Evolutionary conservation across 2,329 filamentous ascomycete species (phyloP).

Genomic region (Fusarium dimerum): DNA sequence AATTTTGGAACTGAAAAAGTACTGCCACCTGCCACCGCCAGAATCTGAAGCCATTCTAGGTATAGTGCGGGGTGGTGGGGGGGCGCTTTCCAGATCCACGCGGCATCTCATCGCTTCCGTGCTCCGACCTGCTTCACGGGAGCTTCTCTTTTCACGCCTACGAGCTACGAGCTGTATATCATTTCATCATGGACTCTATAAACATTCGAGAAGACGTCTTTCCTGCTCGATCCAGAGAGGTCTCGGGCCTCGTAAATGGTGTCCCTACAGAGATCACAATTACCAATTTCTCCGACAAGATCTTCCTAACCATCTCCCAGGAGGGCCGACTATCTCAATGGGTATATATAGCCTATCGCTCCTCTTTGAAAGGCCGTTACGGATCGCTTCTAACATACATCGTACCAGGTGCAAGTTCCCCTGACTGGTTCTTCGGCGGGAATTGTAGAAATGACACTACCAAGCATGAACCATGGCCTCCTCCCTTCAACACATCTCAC

Average conservation of each 20-base stretch:
- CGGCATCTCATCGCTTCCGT: conserved; percentile 1
- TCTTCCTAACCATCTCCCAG: conserved; percentile 87
- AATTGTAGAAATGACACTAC: conserved; percentile 60
- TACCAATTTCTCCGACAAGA: conserved; percentile 83
- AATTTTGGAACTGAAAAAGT: conserved; percentile 37
- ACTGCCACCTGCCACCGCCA: conserved; percentile 41
- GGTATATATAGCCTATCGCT: conserved; percentile 62
- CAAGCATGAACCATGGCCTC: conserved; percentile 45
- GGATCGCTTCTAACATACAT: conserved; percentile 2
- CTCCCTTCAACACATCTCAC: conserved; percentile 82
- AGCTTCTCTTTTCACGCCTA: background rate
- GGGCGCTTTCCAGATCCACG: conserved; percentile 12
- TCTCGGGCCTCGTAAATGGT: conserved; percentile 64
- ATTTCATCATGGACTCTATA: conserved; percentile 39
- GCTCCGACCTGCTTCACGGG: background rate
- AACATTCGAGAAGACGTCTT: conserved; percentile 59
- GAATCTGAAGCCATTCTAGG: conserved; percentile 30
- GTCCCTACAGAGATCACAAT: conserved; percentile 71
- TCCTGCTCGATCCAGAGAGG: conserved; percentile 63
- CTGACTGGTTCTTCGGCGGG: conserved; percentile 68
- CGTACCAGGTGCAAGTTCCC: conserved; percentile 71
- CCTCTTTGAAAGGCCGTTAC: background rate
- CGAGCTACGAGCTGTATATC: background rate
- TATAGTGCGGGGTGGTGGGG: conserved; percentile 38
- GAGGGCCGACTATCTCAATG: conserved; percentile 86